Percentiles rank a stretch among this genome's conserved stretches.
Conservation (phyloP, 2,329 filamentous ascomycete species). For the Diaporthe ilicicola region DNA sequence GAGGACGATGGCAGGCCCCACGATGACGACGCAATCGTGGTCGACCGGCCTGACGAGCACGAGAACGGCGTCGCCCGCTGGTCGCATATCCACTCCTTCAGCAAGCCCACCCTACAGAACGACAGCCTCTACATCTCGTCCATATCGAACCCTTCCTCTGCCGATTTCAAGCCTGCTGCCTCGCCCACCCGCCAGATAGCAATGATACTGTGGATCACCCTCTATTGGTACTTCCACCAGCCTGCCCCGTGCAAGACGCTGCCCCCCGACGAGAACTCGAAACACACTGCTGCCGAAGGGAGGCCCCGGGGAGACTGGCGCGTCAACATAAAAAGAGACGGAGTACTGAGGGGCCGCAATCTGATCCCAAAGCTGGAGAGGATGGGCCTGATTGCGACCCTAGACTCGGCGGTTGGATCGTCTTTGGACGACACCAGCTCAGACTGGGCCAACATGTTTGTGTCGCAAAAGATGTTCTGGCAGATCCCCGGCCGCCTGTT, state of each 20-base stretch:
- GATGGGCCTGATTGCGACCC: conserved; percentile 84
- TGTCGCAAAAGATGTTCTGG: conserved; percentile 86
- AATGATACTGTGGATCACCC: conserved; percentile 94
- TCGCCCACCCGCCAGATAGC: conserved; percentile 90
- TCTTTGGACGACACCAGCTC: conserved; percentile 68
- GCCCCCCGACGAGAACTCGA: conserved; percentile 65
- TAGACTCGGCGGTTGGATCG: conserved; percentile 78
- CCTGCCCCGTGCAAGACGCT: conserved; percentile 73
- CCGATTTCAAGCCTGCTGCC: conserved; percentile 79
- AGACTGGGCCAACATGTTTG: conserved; percentile 83
- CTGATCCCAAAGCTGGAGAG: conserved; percentile 90
- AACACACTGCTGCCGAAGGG: conserved; percentile 71
- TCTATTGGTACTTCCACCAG: conserved; percentile 99
- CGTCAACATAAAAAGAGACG: conserved; percentile 84
- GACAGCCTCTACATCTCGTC: conserved; percentile 93
- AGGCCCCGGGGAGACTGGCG: conserved; percentile 87
- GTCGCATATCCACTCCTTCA: conserved; percentile 70
- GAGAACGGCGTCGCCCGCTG: conserved; percentile 29
- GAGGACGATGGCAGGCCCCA: conserved; percentile 53
- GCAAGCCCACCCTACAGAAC: conserved; percentile 75
- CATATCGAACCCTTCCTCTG: conserved; percentile 83
- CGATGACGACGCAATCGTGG: conserved; percentile 34
- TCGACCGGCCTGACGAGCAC: conserved; percentile 1
- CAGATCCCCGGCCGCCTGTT: conserved; percentile 88
- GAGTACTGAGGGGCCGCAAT: conserved; percentile 85